Conservation (phyloP, 2,329 filamentous ascomycete genomes). For the Colletotrichum camelliae region DNA sequence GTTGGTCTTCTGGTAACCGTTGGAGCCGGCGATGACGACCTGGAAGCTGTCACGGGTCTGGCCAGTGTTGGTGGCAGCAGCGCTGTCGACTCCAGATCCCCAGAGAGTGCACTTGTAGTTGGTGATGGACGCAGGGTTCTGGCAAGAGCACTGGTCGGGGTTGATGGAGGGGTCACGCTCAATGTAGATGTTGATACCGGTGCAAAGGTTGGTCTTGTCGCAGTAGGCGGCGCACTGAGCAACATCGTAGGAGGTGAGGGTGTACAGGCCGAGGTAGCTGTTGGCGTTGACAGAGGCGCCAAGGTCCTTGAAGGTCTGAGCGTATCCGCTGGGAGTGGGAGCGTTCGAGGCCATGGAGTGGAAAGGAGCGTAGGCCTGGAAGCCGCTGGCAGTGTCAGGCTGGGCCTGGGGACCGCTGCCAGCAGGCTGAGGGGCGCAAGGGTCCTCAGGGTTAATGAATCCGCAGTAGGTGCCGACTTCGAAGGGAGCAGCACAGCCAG, state of each 20-base stretch:
- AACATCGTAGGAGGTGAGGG: constrained; percentile 11
- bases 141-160: constrained; percentile 7
- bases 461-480: constrained; percentile 17
- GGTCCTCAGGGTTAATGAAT: constrained; percentile 17
- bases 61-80: constrained; percentile 20
- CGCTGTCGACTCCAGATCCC: constrained; percentile 14
- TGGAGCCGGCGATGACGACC: constrained; percentile 21
- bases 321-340: not conserved
- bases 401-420: not conserved
- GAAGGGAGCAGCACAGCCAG: not conserved
- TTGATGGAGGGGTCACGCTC: constrained; percentile 21
- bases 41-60: constrained; percentile 15
- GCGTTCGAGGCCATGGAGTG: not conserved
- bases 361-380: not conserved
- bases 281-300: constrained; percentile 12
- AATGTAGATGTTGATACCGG: constrained; percentile 17
- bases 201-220: constrained; percentile 10
- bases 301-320: constrained; percentile 6
- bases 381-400: not conserved
- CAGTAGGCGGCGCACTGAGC: not conserved
- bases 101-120: constrained; percentile 21
- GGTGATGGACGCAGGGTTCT: constrained; percentile 9
- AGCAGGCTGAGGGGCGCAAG: constrained; percentile 6
- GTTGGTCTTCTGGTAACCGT: constrained; percentile 23
- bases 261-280: constrained; percentile 14